Evolutionary conservation across 805 yeast species (phyloP).

Genomic region (Priceomyces castillae): DNA sequence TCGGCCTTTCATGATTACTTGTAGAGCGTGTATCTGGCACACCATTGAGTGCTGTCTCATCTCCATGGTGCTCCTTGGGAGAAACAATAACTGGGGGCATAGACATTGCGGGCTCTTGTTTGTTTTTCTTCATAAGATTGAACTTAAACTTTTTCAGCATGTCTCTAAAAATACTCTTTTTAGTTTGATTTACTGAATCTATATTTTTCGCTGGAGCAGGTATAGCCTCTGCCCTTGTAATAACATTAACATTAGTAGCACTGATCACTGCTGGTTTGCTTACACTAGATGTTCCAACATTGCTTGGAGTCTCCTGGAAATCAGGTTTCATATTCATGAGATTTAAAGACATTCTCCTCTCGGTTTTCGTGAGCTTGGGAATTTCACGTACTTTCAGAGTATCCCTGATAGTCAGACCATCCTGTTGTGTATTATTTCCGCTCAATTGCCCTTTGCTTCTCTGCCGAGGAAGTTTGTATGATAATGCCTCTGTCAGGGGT

Average conservation of each 20-base stretch:
- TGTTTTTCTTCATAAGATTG: conserved; percentile 4
- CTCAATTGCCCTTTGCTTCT: background rate
- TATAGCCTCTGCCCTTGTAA: conserved; percentile 23
- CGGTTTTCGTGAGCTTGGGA: conserved; percentile 18
- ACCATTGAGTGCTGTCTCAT: background rate
- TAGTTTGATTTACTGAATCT: background rate
- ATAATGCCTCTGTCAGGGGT: background rate
- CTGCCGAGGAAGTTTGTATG: background rate
- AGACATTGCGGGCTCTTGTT: conserved; percentile 1
- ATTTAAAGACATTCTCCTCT: conserved; percentile 28
- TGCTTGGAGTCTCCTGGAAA: background rate
- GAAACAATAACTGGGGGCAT: conserved; percentile 1
- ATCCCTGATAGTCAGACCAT: background rate
- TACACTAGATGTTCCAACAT: conserved; percentile 12
- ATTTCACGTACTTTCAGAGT: conserved; percentile 8
- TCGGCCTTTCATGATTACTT: background rate
- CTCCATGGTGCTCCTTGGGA: background rate
- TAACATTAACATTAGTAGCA: conserved; percentile 32
- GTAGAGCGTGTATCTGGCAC: background rate
- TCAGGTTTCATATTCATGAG: conserved; percentile 21
- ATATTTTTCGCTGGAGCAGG: background rate
- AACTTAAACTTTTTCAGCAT: conserved; percentile 16
- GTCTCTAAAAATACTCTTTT: conserved; percentile 10
- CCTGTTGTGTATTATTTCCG: background rate
- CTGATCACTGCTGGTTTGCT: conserved; percentile 30